Conservation (phyloP, 345 rosid genomes). For the Arabis hirsuta region DNA sequence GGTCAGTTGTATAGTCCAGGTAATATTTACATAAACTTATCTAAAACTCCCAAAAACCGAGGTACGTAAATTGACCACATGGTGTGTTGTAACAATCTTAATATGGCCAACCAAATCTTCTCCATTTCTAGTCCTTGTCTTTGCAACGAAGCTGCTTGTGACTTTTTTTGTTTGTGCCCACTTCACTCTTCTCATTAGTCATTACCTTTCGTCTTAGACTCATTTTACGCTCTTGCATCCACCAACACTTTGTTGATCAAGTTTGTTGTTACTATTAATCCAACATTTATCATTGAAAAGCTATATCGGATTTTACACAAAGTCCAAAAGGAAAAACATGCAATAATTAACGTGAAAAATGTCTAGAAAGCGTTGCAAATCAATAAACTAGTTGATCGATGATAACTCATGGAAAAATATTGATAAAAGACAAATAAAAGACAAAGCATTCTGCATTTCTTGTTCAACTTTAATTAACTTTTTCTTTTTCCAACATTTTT, state of each 20-base stretch:
- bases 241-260: neutral
- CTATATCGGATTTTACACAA: neutral
- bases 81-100: constrained; percentile 33
- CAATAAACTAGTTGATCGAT: neutral
- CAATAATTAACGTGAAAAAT: neutral
- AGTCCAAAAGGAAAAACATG: neutral
- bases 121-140: constrained; percentile 27
- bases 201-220: neutral
- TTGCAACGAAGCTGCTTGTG: neutral
- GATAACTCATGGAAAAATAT: neutral
- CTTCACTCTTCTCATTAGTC: constrained; percentile 8
- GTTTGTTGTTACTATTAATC: neutral
- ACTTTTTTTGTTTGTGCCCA: neutral
- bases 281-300: neutral
- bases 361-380: neutral
- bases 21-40: neutral
- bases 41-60: neutral
- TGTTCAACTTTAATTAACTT: neutral
- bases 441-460: constrained; percentile 13
- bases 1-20: neutral
- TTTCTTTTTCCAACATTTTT: neutral
- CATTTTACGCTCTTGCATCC: constrained; percentile 4
- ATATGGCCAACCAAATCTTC: constrained; percentile 35
- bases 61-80: constrained; percentile 33
- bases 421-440: constrained; percentile 8